Conservation (phyloP, 176 grass and related monocot species). For the Zizania latifolia region DNA sequence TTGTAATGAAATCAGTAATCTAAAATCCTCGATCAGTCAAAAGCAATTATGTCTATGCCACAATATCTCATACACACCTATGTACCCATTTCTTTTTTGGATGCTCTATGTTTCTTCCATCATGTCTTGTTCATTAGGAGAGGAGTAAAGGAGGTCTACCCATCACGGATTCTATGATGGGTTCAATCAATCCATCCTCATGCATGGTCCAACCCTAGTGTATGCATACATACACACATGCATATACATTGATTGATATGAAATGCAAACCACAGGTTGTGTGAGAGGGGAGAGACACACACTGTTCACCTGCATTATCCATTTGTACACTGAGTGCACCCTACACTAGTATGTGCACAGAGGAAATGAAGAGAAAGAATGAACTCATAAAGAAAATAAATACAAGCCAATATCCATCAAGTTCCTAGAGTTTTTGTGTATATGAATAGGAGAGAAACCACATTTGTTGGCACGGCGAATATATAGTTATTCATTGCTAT, state of each 20-base stretch:
- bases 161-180: constrained; percentile 77
- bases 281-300: not conserved
- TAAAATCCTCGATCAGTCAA: too few species aligned
- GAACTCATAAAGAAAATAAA: not conserved
- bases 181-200: constrained; percentile 81
- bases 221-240: not conserved
- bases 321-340: not conserved
- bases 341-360: not conserved
- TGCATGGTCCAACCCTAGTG: constrained; percentile 21
- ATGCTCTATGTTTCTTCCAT: constrained; percentile 28
- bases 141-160: constrained; percentile 11
- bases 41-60: not conserved
- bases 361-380: not conserved
- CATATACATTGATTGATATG: not conserved
- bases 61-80: not conserved
- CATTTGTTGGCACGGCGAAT: too few species aligned
- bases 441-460: not conserved
- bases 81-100: not conserved
- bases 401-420: not conserved
- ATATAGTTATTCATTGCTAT: too few species aligned
- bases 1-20: too few species aligned
- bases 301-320: not conserved
- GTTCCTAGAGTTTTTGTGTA: constrained; percentile 14
- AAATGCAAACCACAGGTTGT: not conserved
- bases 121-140: constrained; percentile 39